These are phyloP conservation scores for Ogataea trehalophila DNA, from an alignment of 805 yeast genomes.

Conservation along the genomic window DNA sequence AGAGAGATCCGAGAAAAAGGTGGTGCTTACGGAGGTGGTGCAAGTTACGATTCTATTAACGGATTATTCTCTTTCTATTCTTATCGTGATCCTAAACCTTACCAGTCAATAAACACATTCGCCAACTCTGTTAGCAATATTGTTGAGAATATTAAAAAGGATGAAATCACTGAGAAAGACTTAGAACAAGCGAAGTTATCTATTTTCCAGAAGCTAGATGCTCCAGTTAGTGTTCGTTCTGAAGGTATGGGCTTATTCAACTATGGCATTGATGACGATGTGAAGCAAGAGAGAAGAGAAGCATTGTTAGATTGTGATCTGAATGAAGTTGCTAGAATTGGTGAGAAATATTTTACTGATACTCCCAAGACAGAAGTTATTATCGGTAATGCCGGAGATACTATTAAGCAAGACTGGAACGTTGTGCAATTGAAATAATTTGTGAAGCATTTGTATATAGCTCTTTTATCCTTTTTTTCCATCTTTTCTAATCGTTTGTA, in stretches of 20 bases:
- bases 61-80: conserved; percentile 82
- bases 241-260: conserved; percentile 70
- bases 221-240: conserved; percentile 75
- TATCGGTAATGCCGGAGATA: conserved; percentile 13
- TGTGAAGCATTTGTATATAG: too few relatives aligned
- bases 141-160: conserved; percentile 18
- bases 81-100: conserved; percentile 89
- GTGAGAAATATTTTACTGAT: conserved; percentile 56
- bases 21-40: conserved; percentile 98
- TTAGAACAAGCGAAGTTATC: conserved; percentile 87
- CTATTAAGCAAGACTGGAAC: neutral
- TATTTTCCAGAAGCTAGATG: conserved; percentile 86
- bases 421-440: neutral
- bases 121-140: conserved; percentile 47
- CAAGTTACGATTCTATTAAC: conserved; percentile 71
- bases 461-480: too few relatives aligned
- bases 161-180: conserved; percentile 43
- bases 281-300: conserved; percentile 78
- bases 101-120: conserved; percentile 61
- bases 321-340: conserved; percentile 57
- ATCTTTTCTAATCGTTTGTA: too few relatives aligned
- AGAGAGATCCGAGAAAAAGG: conserved; percentile 90
- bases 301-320: conserved; percentile 61
- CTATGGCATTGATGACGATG: conserved; percentile 68
- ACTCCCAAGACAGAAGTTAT: conserved; percentile 13